Conservation (phyloP, 805 yeast genomes). For the Candida ponderosae region DNA sequence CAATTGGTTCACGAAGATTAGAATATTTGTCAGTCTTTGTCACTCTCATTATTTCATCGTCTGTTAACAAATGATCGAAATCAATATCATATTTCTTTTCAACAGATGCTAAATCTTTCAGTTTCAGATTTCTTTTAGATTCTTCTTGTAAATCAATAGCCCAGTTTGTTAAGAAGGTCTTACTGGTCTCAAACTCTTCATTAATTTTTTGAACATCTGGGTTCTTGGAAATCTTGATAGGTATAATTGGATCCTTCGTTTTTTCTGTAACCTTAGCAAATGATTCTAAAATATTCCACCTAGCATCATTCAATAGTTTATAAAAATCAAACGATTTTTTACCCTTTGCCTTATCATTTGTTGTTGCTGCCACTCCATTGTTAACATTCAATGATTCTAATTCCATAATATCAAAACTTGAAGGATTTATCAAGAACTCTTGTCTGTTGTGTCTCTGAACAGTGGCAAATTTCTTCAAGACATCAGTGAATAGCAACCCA, state of each 20-base stretch:
- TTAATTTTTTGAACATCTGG: slow-evolving; percentile 79
- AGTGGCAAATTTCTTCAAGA: slow-evolving; percentile 43
- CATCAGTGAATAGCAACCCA: slow-evolving; percentile 66
- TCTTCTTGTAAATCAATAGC: slow-evolving; percentile 90
- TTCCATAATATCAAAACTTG: slow-evolving; percentile 34
- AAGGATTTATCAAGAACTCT: slow-evolving; percentile 71
- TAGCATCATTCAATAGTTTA: slow-evolving; percentile 54
- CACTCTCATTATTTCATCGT: slow-evolving; percentile 25
- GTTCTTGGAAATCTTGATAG: slow-evolving; percentile 50
- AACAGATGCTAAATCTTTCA: slow-evolving; percentile 1
- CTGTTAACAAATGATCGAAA: slow-evolving; percentile 43
- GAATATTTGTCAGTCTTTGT: slow-evolving; percentile 31
- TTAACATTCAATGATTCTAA: slow-evolving; percentile 20
- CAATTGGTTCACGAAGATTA: slow-evolving; percentile 56
- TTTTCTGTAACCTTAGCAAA: slow-evolving; percentile 60
- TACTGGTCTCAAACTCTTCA: slow-evolving; percentile 89
- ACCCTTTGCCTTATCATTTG: not conserved
- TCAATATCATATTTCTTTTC: slow-evolving; percentile 52
- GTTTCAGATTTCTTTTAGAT: slow-evolving; percentile 41
- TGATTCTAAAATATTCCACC: slow-evolving; percentile 81
- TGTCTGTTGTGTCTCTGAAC: slow-evolving; percentile 64
- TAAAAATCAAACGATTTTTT: slow-evolving; percentile 23
- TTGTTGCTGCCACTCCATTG: slow-evolving; percentile 13
- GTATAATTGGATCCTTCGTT: slow-evolving; percentile 56
- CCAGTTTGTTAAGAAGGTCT: slow-evolving; percentile 93